Conservation (phyloP, 129 eudicot species). For the Rutidosis leptorrhynchoides region DNA sequence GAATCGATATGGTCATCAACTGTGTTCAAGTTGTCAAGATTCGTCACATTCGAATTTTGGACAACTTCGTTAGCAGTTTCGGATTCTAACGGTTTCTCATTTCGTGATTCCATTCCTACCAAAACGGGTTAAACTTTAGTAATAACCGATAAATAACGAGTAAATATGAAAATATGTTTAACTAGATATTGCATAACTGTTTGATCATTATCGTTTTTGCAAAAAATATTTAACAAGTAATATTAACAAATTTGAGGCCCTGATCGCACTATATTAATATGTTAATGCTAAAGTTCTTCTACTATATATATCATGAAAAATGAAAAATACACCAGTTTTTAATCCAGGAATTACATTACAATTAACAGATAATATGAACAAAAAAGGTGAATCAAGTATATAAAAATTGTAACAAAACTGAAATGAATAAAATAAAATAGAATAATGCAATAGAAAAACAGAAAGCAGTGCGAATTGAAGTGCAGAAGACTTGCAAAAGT, state of each 20-base stretch:
- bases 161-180: neutral
- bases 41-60: slow-evolving; percentile 18
- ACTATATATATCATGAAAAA: too few species aligned
- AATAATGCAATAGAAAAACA: too few species aligned
- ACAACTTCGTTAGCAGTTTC: slow-evolving; percentile 27
- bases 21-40: slow-evolving; percentile 23
- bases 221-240: too few species aligned
- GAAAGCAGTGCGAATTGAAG: neutral
- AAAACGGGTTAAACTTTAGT: slow-evolving; percentile 6
- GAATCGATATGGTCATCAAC: slow-evolving; percentile 31
- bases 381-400: neutral
- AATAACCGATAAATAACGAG: neutral
- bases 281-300: too few species aligned
- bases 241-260: too few species aligned
- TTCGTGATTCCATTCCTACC: slow-evolving; percentile 56
- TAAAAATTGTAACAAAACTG: slow-evolving; percentile 8
- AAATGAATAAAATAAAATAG: too few species aligned
- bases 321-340: too few species aligned
- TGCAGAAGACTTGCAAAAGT: neutral
- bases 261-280: too few species aligned
- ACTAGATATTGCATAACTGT: neutral
- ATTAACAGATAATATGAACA: neutral
- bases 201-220: neutral
- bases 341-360: too few species aligned
- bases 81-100: slow-evolving; percentile 43